phyloP scores from a whole-genome alignment of 2,329 filamentous ascomycete species.

The Pseudogymnoascus sp. region DNA sequence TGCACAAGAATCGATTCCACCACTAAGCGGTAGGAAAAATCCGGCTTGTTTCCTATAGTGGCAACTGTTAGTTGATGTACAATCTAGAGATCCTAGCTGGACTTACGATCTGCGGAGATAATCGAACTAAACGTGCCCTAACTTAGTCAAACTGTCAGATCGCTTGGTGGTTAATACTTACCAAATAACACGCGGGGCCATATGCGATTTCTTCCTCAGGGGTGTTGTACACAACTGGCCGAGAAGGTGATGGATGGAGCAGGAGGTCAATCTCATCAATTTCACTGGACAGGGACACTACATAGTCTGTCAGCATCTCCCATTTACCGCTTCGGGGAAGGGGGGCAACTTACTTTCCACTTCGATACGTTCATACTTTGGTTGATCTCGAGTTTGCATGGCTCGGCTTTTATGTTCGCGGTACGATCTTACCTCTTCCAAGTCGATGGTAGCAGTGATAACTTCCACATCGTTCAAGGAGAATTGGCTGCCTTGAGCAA shows the following conservation, averaged over 20 bases:
- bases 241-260: constrained; percentile 29
- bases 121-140: constrained; percentile 38
- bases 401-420: constrained; percentile 30
- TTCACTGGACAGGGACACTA: constrained; percentile 35
- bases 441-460: constrained; percentile 55
- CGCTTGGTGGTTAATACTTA: neutral
- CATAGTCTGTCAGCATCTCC: neutral
- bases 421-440: constrained; percentile 61
- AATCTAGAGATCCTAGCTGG: neutral
- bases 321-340: neutral
- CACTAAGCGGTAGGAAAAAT: constrained; percentile 48
- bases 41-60: constrained; percentile 31
- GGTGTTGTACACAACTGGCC: constrained; percentile 44
- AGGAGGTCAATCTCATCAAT: constrained; percentile 36
- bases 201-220: constrained; percentile 62
- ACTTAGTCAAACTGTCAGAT: neutral
- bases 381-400: constrained; percentile 16
- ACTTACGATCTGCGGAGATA: constrained; percentile 41
- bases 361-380: constrained; percentile 33
- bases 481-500: constrained; percentile 61
- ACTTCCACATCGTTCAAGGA: constrained; percentile 58
- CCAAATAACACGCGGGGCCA: constrained; percentile 54
- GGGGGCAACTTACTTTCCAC: constrained; percentile 18
- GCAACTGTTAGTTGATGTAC: neutral
- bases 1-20: constrained; percentile 53